Evolutionary conservation across 768 basidiomycete species (phyloP).

Genomic region (Pleurotus sapidus): DNA sequence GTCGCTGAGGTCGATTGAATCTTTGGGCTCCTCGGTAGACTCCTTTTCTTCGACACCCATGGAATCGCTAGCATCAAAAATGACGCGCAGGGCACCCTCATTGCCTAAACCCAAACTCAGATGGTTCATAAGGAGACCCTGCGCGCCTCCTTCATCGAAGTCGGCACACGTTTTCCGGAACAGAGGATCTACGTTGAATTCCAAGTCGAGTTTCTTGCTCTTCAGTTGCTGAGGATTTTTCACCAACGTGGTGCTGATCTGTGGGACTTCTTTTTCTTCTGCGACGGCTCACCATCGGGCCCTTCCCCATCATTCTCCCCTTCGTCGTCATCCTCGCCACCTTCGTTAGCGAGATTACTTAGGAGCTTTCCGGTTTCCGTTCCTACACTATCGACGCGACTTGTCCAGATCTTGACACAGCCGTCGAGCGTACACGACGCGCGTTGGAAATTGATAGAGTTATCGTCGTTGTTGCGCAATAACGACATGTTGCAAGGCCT

Average conservation of each 20-base stretch:
- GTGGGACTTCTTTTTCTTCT: slow-evolving; percentile 62
- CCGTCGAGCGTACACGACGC: slow-evolving; percentile 97
- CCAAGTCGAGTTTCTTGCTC: slow-evolving; percentile 92
- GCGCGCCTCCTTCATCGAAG: slow-evolving; percentile 97
- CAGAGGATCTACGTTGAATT: slow-evolving; percentile 94
- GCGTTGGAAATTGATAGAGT: slow-evolving; percentile 98
- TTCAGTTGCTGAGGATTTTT: slow-evolving; percentile 79
- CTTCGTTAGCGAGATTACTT: slow-evolving; percentile 74
- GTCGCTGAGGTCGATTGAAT: slow-evolving; percentile 61
- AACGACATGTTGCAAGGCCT: slow-evolving; percentile 96
- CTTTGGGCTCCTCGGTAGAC: slow-evolving; percentile 65
- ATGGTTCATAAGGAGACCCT: slow-evolving; percentile 96
- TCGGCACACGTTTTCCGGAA: slow-evolving; percentile 98
- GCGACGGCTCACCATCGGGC: slow-evolving; percentile 59
- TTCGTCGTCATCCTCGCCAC: slow-evolving; percentile 51
- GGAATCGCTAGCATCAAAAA: slow-evolving; percentile 95
- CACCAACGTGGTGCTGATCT: slow-evolving; percentile 82
- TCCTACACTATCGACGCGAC: slow-evolving; percentile 93
- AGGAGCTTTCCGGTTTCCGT: slow-evolving; percentile 96
- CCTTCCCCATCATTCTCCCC: slow-evolving; percentile 62
- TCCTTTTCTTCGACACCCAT: slow-evolving; percentile 83
- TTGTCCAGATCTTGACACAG: slow-evolving; percentile 99
- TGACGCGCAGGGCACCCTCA: slow-evolving; percentile 83
- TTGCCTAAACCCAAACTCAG: slow-evolving; percentile 72
- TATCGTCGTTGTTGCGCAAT: slow-evolving; percentile 87